Base-by-base conservation (phyloP, 2,329 filamentous ascomycete genomes). In the Nemania abortiva region DNA sequence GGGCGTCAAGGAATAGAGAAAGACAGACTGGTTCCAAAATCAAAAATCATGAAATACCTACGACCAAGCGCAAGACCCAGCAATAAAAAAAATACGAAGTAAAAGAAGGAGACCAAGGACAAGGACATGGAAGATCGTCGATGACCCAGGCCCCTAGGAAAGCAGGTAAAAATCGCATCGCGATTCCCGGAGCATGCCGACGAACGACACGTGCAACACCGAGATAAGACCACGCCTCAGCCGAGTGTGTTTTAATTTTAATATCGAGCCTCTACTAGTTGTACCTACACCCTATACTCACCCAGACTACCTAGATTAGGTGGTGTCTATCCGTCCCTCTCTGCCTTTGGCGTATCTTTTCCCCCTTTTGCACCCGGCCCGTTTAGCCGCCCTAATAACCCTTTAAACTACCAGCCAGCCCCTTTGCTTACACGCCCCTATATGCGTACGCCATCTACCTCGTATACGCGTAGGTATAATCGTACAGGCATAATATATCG, bases 341-440 rank as follows among this genome's bases (percentile, higher is more conserved):
- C 13, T n/a, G n/a, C n/a, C n/a, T n/a, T 15, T 42, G 37, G 37
- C 37, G 18, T 27, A 24, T 15, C 11, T 24, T 22, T 58, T 9
- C 7, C 13, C 22, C 27, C 10, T 13, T 42, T 45, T 29, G 15
- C 18, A 22, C 15, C 39, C 66, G 62, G 66, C n/a, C 66, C 62
- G 66, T 58, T 62, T 65, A 66, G 10, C 66, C 66, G 66, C 6
- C 6, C 2, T 22, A 20, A 42, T 34, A 13, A 27, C 54, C 37
- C 39, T 18, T 42, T 42, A 42, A 42, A 42, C 37, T 6, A 42
- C 15, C n/a, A n/a, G n/a, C n/a, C n/a, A n/a, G n/a, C 37, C 37
- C 37, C 15, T 20, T 3, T n/a, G 45, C 45, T 49, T 6, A 49
- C 42, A 34, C 37, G 37, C 13, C 37, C 13, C 37, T 42, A 42